These are phyloP conservation scores for Coniella lustricola DNA, from an alignment of 2,329 filamentous ascomycete genomes.

Conservation along the genomic window DNA sequence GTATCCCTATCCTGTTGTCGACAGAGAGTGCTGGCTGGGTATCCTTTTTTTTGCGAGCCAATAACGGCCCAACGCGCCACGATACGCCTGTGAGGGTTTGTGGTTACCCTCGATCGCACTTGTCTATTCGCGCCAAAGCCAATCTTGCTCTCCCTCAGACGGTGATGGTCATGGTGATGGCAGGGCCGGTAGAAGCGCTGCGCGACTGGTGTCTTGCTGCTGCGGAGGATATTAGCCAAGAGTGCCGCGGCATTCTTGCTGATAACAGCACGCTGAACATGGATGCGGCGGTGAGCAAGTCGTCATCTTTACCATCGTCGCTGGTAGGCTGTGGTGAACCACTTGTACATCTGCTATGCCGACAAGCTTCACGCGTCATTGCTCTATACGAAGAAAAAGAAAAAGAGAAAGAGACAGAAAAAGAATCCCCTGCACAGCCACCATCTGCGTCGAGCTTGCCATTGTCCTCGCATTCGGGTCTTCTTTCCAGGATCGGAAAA, in stretches of 20 bases:
- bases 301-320: not conserved
- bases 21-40: too few species aligned
- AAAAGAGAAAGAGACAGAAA: too few species aligned
- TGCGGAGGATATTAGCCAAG: slow-evolving; percentile 7
- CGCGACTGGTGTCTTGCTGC: slow-evolving; percentile 10
- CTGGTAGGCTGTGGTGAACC: slow-evolving; percentile 18
- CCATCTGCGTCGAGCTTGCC: too few species aligned
- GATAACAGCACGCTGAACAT: not conserved
- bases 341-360: slow-evolving; percentile 18
- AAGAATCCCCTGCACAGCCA: too few species aligned
- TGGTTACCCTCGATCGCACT: too few species aligned
- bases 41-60: too few species aligned
- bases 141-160: too few species aligned
- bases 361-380: slow-evolving; percentile 17
- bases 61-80: too few species aligned
- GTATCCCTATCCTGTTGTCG: too few species aligned
- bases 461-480: slow-evolving; percentile 1
- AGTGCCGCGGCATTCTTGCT: slow-evolving; percentile 1
- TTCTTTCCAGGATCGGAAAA: not conserved
- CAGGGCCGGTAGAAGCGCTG: not conserved
- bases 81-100: too few species aligned
- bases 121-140: too few species aligned
- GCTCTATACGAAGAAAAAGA: slow-evolving; percentile 7
- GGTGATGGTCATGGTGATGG: too few species aligned
- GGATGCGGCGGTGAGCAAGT: not conserved